Evolutionary conservation across 2,329 filamentous ascomycete genomes (phyloP).

Genomic region (Botryotinia narcissicola): DNA sequence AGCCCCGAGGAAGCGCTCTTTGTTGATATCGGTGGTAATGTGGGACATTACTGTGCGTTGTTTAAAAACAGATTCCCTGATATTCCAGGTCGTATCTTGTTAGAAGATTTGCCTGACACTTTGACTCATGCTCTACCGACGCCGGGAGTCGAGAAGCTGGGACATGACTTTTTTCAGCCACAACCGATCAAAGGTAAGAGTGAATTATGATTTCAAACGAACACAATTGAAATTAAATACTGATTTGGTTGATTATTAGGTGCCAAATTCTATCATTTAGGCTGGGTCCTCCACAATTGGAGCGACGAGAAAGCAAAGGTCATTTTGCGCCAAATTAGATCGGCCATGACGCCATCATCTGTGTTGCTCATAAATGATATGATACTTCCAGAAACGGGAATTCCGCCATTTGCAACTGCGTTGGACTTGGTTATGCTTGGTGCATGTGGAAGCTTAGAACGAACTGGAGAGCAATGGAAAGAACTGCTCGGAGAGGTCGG

Average conservation of each 20-base stretch:
- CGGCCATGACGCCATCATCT: slow-evolving; percentile 27
- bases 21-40: not conserved
- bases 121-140: slow-evolving; percentile 32
- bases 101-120: slow-evolving; percentile 42
- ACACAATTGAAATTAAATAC: not conserved
- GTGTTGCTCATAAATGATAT: slow-evolving; percentile 39
- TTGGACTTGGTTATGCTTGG: slow-evolving; percentile 39
- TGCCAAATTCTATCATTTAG: slow-evolving; percentile 4
- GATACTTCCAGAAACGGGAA: slow-evolving; percentile 37
- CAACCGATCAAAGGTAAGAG: slow-evolving; percentile 33
- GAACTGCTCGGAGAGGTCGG: not conserved
- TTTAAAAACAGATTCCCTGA: slow-evolving; percentile 9
- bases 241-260: not conserved
- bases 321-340: slow-evolving; percentile 30
- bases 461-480: not conserved
- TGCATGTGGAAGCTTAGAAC: not conserved
- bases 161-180: slow-evolving; percentile 33
- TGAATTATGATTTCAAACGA: not conserved
- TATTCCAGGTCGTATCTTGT: slow-evolving; percentile 39
- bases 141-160: slow-evolving; percentile 36
- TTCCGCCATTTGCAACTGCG: slow-evolving; percentile 36
- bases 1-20: not conserved
- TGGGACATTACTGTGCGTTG: not conserved
- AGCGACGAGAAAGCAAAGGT: slow-evolving; percentile 29
- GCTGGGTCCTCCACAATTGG: slow-evolving; percentile 40